Evolutionary conservation across 805 yeast species (phyloP), one percentile per base, ranked within the genome.

Genomic region (Metschnikowia gruessii): DNA sequence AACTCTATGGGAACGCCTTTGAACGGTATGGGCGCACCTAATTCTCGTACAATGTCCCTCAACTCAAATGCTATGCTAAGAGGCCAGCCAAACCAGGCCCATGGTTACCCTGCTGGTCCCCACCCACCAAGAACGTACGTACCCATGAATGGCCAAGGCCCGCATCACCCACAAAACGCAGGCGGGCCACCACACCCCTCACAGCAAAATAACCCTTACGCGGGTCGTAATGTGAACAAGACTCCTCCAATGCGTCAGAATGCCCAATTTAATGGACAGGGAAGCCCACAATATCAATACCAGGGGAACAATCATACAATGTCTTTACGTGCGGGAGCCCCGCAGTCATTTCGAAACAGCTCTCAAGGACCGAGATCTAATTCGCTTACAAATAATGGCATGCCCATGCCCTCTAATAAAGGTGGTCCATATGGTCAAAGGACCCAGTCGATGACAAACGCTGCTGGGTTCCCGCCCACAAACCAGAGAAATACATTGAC

Each of bases 21-120:
- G 17, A 40, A 40, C 24, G 36, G 39, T 17, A 37, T 13, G 19
- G 75, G 68, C 32, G 75, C 77, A 12, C 39, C 46, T 2, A 46
- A 46, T 31, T 44, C 50, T 6, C 60, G 79, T 32, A 64, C 80
- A 4, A 75, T 74, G 80, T 75, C 80, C 1, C 54, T 74, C 28
- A 56, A 54, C 38, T 53, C 64, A 18, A 52, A 54, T 36, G 54
- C 60, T 58, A 33, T 45, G 39, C 32, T 47, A 13, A 31, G 49
- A 33, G 49, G 49, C 30, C 29, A 17, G 26, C 42, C 44, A 1
- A 28, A 37, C 22, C 37, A 16, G 13, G 41, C 15, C 2, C 21
- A 24, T 30, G 48, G 43, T 15, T 24, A 22, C 36, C 42, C 21
- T 18, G 19, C 32, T 18, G 42, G 36, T 21, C 30, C 37, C 22